Evolutionary conservation across 2,329 filamentous ascomycete species (phyloP), one percentile per base, ranked within the genome.

Genomic region (Botrytis sinoallii): DNA sequence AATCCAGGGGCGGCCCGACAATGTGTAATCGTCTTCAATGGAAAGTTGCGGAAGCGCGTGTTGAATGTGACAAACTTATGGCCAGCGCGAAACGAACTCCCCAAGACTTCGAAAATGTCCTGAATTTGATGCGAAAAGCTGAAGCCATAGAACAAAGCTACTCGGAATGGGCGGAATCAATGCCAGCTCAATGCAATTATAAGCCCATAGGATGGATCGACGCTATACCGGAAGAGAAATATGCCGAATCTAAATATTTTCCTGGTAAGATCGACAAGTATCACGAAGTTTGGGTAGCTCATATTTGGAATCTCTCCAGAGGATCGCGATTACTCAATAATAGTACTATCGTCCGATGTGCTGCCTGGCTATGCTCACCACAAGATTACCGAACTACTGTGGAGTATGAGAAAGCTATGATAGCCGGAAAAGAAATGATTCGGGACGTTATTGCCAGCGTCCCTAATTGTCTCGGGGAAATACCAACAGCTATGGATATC

Each of bases 181-280:
- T 87, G 10, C 86, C 88, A 0, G 81, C 84, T 0, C 81, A 84
- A 57, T 90, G 86, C 82, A 81, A 79, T n/a, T 85, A 81, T 80
- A 84, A 83, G 78, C 86, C 86, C 1, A 85, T 88, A 6, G 85
- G 85, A 6, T 89, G 88, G 87, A 85, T 88, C 76, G 84, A 86
- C 38, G 38, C 32, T 25, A 32, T 64, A n/a, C n/a, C 66, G 44
- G 35, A 70, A 38, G 65, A 64, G 29, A 35, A 44, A 32, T 38
- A 63, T 7, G 57, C 32, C n/a, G 38, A 2, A 52, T 70, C 71
- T 12, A 67, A 52, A 55, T 70, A 32, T 25, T 73, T 86, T 77
- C 88, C 89, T 1, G 89, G 89, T 1, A 84, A 86, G 22, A 85
- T 90, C 40, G 88, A 90, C 78, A 82, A 86, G 2, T 91, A 90